These are phyloP conservation scores for Prunus armeniaca DNA, from an alignment of 306 rosid species.

Conservation along the genomic window DNA sequence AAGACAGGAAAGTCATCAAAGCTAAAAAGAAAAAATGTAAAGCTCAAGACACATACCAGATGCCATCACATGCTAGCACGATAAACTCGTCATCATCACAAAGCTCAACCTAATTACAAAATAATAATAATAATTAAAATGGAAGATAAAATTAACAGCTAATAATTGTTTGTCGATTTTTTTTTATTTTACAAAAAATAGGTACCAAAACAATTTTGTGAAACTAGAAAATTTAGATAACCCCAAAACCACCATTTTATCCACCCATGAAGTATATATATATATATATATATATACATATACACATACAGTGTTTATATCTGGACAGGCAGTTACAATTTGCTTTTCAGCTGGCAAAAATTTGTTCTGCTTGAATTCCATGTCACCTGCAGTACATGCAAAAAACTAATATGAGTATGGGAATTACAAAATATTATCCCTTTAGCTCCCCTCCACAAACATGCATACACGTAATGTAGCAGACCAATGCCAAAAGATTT, in stretches of 20 bases:
- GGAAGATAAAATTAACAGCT: conserved; percentile 4
- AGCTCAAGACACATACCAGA: conserved; percentile 63
- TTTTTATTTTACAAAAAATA: not conserved
- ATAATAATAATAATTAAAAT: not conserved
- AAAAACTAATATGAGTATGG: conserved; percentile 25
- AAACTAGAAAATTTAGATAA: not conserved
- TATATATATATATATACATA: not conserved
- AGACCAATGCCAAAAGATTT: not conserved
- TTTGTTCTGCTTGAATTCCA: conserved; percentile 92
- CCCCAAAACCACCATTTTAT: not conserved
- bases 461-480: not conserved
- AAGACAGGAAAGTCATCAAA: conserved; percentile 3
- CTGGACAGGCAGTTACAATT: conserved; percentile 88
- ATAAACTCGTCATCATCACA: conserved; percentile 85
- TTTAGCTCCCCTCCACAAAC: not conserved
- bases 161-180: not conserved
- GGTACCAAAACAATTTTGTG: not conserved
- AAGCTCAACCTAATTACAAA: conserved; percentile 65
- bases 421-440: conserved; percentile 19
- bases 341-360: conserved; percentile 79
- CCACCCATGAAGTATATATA: not conserved
- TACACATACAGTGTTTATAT: conserved; percentile 75
- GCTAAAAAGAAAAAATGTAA: conserved; percentile 5
- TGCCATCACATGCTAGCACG: conserved; percentile 83
- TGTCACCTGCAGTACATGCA: conserved; percentile 71